phyloP scores from a whole-genome alignment of 1,284 basidiomycete species.

The Serendipita sp. region DNA sequence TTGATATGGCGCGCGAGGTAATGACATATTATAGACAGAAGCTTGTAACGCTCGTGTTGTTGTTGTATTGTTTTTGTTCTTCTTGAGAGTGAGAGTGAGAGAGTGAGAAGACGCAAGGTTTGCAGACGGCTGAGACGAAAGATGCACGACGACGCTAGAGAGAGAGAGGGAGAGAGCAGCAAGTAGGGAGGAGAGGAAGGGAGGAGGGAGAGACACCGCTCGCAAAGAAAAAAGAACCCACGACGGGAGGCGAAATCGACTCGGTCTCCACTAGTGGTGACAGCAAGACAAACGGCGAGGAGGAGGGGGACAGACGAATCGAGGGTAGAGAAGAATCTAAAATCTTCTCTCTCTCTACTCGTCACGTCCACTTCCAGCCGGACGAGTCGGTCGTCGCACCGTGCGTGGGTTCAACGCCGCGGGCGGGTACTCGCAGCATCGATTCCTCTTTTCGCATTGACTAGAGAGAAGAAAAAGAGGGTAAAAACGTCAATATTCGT shows the following conservation, averaged over 20 bases:
- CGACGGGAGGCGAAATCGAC: background rate
- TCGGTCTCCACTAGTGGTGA: background rate
- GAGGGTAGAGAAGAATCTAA: background rate
- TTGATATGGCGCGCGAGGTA: no score
- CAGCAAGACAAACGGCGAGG: background rate
- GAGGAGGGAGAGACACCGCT: background rate
- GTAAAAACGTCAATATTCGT: no score
- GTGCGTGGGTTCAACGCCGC: background rate
- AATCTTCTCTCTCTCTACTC: no score
- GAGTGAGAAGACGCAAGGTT: background rate
- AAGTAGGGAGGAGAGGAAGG: background rate
- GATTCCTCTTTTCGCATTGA: constrained; percentile 6
- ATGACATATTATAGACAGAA: no score
- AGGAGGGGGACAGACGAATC: background rate
- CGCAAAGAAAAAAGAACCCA: background rate
- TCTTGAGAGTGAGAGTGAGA: background rate
- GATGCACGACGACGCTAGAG: background rate
- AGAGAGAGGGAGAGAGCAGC: background rate
- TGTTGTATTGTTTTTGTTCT: background rate
- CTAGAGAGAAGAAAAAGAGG: background rate
- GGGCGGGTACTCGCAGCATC: constrained; percentile 5
- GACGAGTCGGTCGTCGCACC: background rate
- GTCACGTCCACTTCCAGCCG: background rate
- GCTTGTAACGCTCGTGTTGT: no score
- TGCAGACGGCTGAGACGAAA: background rate